Evolutionary conservation across 208 protist genomes (phyloP), one percentile per base, ranked within the genome.

Genomic region (Trypanosomatidae sp.): DNA sequence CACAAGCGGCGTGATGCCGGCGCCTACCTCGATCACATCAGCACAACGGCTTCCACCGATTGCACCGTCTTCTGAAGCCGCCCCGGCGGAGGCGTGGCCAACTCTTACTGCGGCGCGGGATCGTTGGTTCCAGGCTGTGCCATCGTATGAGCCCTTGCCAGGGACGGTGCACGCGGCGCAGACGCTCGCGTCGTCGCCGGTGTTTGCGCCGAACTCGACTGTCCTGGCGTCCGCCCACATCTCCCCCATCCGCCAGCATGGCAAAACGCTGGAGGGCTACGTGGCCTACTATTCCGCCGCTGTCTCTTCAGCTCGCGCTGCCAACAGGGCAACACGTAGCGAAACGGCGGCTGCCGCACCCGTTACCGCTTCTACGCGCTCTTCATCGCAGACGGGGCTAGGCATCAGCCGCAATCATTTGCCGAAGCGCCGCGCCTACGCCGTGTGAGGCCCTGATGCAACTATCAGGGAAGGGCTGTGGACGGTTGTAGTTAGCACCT

Each of bases 41-140:
- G n/a, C 49, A 41, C 66, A 69, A 15, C 30, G 19, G 30, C 41
- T 52, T 44, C 68, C 53, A 28, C 55, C 39, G n/a, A 30, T 72
- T 13, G 12, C 25, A 22, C 39, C 53, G 41, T 28, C 66, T 13
- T 39, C 47, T 39, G 59, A 52, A 62, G 7, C 28, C 3, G 33
- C 49, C 43, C 41, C 64, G 30, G 66, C 66, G 28, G 70, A 60
- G 22, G 67, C 79, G 66, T 82, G 77, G 74, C 74, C 79, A 19
- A 44, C 81, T 15, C 59, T 66, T 12, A 36, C 58, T 17, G 25
- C 69, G 66, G 60, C 50, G 70, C 79, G 56, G 50, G 64, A 80
- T 47, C 79, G 86, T 41, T 95, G 91, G 91, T 95, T 95, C 67
- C 79, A 82, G 7, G 83, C 82, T 49, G 87, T 95, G 22, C 88